These are phyloP conservation scores for Escallonia rubra DNA, from an alignment of 129 eudicot species.

Conservation along the genomic window DNA sequence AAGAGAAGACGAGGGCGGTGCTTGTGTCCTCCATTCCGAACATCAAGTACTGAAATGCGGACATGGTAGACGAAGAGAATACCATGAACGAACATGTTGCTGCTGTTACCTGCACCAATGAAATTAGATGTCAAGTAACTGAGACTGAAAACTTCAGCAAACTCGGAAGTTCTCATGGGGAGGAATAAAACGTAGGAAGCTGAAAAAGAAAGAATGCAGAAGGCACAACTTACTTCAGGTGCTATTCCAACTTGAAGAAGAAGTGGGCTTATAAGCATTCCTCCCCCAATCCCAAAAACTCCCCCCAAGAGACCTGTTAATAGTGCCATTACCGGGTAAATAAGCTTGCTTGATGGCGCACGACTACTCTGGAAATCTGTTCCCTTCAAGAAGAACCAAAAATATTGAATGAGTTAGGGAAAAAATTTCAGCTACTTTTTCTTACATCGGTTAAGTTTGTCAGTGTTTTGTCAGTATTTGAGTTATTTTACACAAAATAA, in stretches of 20 bases:
- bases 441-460: no score
- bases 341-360: constrained; percentile 2
- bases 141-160: no score
- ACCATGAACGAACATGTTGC: constrained; percentile 70
- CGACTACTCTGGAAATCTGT: constrained; percentile 2
- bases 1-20: constrained; percentile 27
- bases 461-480: no score
- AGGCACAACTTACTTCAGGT: constrained; percentile 39
- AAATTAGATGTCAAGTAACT: background rate
- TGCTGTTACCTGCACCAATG: constrained; percentile 36
- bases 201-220: no score
- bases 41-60: constrained; percentile 39
- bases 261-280: constrained; percentile 64
- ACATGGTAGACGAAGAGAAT: constrained; percentile 59
- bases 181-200: no score
- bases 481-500: no score
- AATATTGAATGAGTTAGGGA: background rate
- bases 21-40: constrained; percentile 39
- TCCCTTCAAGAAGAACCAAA: constrained; percentile 21
- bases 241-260: constrained; percentile 56
- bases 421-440: no score
- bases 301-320: constrained; percentile 51
- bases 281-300: constrained; percentile 62
- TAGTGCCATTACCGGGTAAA: constrained; percentile 44
- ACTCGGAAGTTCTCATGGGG: no score